Base-by-base conservation (phyloP, 345 rosid species). In the Jatropha curcas region DNA sequence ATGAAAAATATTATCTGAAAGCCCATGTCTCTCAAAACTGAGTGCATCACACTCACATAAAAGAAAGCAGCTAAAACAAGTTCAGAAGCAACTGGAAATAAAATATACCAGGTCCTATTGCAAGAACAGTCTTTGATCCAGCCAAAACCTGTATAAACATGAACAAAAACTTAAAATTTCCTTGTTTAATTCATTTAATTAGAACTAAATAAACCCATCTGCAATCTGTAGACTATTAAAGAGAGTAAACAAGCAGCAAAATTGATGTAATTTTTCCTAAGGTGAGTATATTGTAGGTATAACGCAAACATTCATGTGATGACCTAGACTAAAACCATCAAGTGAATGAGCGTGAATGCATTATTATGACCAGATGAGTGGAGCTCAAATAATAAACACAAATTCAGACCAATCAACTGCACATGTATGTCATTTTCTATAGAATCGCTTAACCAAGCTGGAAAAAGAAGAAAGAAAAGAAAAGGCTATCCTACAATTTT, bases 111-210 rank as follows among this genome's bases (percentile, higher is more conserved):
- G 97, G 98, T 50, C 98, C 98, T 70, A 93, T 71, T 48, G 97
- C 92, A 28, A 93, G 90, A 75, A 93, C 98, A 20, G 98, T 93
- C 81, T 85, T 89, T 57, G 98, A 90, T 63, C 98, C 97, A 50
- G 97, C 88, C n/a, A 79, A 82, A 80, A 90, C 89, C 97, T 90
- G 87, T 67, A 51, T 53, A 61, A 74, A 68, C 1, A 41, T 13
- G 25, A 25, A 19, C 1, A 41, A 8, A 16, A 25, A 30, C 37
- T 51, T 45, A 7, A 53, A 65, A 33, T n/a, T n/a, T n/a, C n/a
- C 43, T 2, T 39, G 14, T 60, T 2, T 19, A 48, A 71, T 64
- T 71, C 27, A 41, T 13, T 57, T 30, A 7, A 57, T 56, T 9
- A 27, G 51, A 56, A 6, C 27, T 50, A 4, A 39, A 56, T 37